phyloP scores from a whole-genome alignment of 2,329 filamentous ascomycete species.

The Sphaerulina vaccinii region DNA sequence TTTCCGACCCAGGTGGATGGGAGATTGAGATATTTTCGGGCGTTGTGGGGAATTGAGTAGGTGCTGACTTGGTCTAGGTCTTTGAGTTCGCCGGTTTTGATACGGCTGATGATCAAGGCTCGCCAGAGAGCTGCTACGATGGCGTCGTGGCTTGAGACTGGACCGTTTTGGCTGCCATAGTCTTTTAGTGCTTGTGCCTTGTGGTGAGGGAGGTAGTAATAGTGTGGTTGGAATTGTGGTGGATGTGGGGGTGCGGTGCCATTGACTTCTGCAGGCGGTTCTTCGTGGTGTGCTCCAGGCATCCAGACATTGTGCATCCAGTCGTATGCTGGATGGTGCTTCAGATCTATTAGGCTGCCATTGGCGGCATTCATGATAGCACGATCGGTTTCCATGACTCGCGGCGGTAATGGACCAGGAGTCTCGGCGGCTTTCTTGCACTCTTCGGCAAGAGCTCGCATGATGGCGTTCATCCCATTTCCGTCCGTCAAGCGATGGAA shows the following conservation, averaged over 20 bases:
- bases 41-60: constrained; percentile 26
- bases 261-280: constrained; percentile 19
- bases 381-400: constrained; percentile 18
- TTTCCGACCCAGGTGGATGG: constrained; percentile 24
- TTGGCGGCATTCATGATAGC: constrained; percentile 16
- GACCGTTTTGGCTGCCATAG: constrained; percentile 12
- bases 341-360: constrained; percentile 17
- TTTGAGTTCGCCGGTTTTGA: constrained; percentile 21
- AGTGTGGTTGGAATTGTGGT: constrained; percentile 18
- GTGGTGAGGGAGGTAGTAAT: constrained; percentile 16
- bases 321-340: constrained; percentile 21
- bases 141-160: constrained; percentile 26
- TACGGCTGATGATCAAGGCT: constrained; percentile 18
- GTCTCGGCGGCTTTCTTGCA: constrained; percentile 19
- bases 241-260: constrained; percentile 13
- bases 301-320: constrained; percentile 13
- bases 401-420: constrained; percentile 18
- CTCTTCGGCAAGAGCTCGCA: constrained; percentile 22
- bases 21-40: constrained; percentile 20
- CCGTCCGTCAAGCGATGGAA: constrained; percentile 26
- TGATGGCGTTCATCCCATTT: constrained; percentile 28
- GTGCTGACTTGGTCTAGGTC: constrained; percentile 16
- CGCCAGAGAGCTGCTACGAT: constrained; percentile 25
- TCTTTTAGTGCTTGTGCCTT: constrained; percentile 22
- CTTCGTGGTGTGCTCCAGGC: constrained; percentile 19